phyloP scores from a whole-genome alignment of 129 eudicot genomes.

The sunflower (Helianthus annuus) region HanXRQr2.0-SUNRISE NC_035435.2:61017804-61018303 shows the following conservation, averaged over 20 bases:
- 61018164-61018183: constrained; percentile 68
- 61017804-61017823: constrained; percentile 65
- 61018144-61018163: constrained; percentile 68
- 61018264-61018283: not conserved
- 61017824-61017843: constrained; percentile 91
- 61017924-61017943: constrained; percentile 42
- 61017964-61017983: not conserved
- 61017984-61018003: not conserved
- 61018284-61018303: not conserved
- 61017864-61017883: constrained; percentile 95
- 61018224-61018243: not conserved
- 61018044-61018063: constrained; percentile 85
- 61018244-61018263: not conserved
- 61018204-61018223: constrained; percentile 6
- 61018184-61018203: constrained; percentile 93
- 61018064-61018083: constrained; percentile 61
- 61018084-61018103: constrained; percentile 75
- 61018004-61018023: constrained; percentile 24
- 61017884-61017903: constrained; percentile 74
- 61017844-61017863: constrained; percentile 88
- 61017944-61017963: not conserved
- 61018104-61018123: constrained; percentile 68
- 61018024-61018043: constrained; percentile 75
- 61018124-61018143: constrained; percentile 80
- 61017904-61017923: constrained; percentile 90